Base-by-base conservation (phyloP, 441 rosid species). In the Eutrema salsugineum region DNA sequence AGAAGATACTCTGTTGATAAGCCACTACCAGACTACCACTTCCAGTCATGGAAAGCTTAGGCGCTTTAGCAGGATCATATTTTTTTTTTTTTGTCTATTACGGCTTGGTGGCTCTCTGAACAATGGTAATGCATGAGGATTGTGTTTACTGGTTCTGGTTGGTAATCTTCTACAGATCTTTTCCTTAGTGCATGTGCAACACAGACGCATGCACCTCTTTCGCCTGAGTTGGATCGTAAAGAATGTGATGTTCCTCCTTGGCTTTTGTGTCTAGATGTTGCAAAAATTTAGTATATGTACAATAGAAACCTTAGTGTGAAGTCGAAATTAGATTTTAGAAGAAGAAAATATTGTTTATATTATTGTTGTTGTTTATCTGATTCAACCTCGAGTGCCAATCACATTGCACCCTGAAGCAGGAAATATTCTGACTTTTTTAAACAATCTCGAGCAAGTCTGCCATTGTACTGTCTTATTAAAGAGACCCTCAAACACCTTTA, bases 31-130 rank as follows among this genome's bases (percentile, higher is more conserved):
- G 98, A 72, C 99, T n/a, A n/a, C n/a, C n/a, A n/a, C n/a, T n/a
- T n/a, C n/a, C 98, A 4, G 84, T 86, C 58, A 95, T 93, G 28
- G 99, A 96, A 64, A 92, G 77, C 78, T 95, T 97, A 28, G 99
- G 99, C 73, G 99, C 83, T 83, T 87, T 95, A 1, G 82, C 10
- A 28, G 97, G 99, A 79, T 95, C 99, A 83, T 92, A 92, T 82
- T 79, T 73, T 95, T 95, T 76, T 95, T 98, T 50, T 95, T 79
- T 76, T 95, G 87, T 66, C 99, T 87, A 81, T 95, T 95, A 53
- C 96, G 97, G 80, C 98, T 95, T 77, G 99, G 98, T 77, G 88
- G 87, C 73, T 95, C 99, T 89, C 99, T 92, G 79, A 91, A 95
- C 70, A 95, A 63, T 16, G 99, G 99, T 39, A 95, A 76, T 10